phyloP scores from a whole-genome alignment of 140 eudicot species.

The Senecio squalidus region DNA sequence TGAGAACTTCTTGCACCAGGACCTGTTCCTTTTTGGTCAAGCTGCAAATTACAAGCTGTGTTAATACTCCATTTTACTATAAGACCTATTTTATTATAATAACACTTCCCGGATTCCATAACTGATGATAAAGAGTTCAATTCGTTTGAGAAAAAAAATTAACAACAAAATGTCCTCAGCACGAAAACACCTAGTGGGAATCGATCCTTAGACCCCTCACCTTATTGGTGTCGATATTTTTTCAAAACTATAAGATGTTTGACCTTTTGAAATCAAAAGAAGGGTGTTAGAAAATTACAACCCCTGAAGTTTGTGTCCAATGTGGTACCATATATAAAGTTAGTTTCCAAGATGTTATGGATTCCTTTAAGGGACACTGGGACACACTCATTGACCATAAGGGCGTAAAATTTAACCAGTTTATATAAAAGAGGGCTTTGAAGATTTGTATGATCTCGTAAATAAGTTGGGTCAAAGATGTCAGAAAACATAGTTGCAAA shows the following conservation, averaged over 20 bases:
- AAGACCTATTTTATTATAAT: not conserved
- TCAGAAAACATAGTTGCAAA: not conserved
- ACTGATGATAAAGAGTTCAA: not conserved
- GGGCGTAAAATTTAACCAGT: not conserved
- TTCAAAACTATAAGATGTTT: not conserved
- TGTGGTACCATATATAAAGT: not conserved
- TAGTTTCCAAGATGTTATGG: not conserved
- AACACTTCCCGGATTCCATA: not conserved
- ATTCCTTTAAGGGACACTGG: not conserved
- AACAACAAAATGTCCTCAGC: no score
- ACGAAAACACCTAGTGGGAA: not conserved
- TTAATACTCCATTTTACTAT: not conserved
- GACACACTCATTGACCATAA: not conserved
- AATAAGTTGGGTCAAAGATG: not conserved
- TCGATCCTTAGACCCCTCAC: no score
- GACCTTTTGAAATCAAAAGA: not conserved
- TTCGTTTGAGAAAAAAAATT: not conserved
- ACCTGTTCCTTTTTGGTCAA: constrained; percentile 67
- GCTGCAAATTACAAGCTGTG: constrained; percentile 35
- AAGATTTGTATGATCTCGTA: no score
- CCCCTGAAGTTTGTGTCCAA: not conserved
- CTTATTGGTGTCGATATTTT: no score
- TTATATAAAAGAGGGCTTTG: not conserved
- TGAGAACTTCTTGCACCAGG: constrained; percentile 99
- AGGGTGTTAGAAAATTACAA: not conserved